Conservation (phyloP, 2,329 filamentous ascomycete genomes). For the Aspergillus fumigatiaffinis region DNA sequence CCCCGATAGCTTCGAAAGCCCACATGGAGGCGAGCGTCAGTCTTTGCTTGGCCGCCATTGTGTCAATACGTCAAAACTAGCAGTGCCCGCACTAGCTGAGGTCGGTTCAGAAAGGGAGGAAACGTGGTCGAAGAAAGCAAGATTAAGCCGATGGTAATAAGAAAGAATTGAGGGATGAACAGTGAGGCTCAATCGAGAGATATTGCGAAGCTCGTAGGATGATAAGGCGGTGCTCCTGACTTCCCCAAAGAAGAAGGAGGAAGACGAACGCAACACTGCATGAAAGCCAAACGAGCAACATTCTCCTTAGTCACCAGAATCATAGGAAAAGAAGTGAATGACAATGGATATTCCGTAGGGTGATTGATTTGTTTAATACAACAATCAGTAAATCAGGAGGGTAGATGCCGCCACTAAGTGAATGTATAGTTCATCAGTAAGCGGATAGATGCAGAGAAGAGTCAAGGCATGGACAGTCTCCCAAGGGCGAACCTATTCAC, state of each 20-base stretch:
- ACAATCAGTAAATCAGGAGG: neutral
- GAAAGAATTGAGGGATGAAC: neutral
- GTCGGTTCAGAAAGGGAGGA: neutral
- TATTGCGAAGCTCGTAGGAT: neutral
- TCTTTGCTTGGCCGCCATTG: conserved; percentile 17
- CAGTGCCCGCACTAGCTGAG: neutral
- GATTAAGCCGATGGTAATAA: neutral
- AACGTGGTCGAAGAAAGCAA: neutral
- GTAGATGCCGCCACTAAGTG: neutral
- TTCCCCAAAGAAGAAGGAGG: neutral
- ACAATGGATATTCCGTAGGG: neutral
- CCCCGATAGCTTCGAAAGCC: conserved; percentile 29
- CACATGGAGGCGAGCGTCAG: conserved; percentile 31
- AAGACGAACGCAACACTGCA: neutral
- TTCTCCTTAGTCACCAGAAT: neutral
- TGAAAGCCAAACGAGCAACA: neutral
- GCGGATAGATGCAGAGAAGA: conserved; percentile 3
- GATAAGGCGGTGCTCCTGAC: neutral
- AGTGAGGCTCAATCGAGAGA: neutral
- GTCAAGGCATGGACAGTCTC: conserved; percentile 1
- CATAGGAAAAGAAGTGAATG: neutral
- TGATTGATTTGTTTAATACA: neutral
- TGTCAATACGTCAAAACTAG: neutral
- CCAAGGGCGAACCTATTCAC: neutral
- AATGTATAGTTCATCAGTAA: neutral